A percentile compares a stretch with the other conserved stretches of the same genome.
phyloP scores from a whole-genome alignment of 2,329 filamentous ascomycete genomes.

The Nigrospora oryzae region DNA sequence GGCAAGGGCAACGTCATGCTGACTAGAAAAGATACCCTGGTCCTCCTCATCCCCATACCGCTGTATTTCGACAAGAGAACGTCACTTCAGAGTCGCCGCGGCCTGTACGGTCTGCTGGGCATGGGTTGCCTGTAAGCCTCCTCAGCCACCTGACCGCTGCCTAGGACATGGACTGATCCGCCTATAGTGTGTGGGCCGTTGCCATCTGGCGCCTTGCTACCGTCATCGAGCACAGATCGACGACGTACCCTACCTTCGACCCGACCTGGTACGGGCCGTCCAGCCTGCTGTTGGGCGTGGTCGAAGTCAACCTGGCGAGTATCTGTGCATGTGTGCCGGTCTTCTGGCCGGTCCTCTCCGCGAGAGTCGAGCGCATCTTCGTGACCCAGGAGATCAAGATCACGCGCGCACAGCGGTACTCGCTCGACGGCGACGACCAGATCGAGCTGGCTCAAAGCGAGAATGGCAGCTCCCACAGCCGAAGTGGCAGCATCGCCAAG shows the following conservation, averaged over 20 bases:
- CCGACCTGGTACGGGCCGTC: conserved; percentile 17
- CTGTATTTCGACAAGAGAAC: conserved; percentile 15
- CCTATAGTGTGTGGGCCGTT: conserved; percentile 7
- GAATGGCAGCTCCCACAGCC: not conserved
- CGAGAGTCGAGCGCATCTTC: conserved; percentile 20
- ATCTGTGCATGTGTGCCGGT: conserved; percentile 21
- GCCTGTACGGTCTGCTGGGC: conserved; percentile 7
- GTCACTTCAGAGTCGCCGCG: conserved; percentile 4
- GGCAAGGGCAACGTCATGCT: too few species aligned
- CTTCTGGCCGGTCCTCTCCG: conserved; percentile 20
- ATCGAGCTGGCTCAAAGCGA: conserved; percentile 3
- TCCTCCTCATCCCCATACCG: conserved; percentile 20
- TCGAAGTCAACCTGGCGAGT: conserved; percentile 11
- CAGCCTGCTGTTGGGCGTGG: conserved; percentile 9
- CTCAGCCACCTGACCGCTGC: not conserved
- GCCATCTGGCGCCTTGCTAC: conserved; percentile 18
- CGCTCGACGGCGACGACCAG: conserved; percentile 4
- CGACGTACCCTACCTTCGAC: conserved; percentile 20
- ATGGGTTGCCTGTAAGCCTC: conserved; percentile 9
- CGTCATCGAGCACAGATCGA: conserved; percentile 14
- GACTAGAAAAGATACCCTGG: conserved; percentile 13
- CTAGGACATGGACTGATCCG: not conserved
- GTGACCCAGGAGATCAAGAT: conserved; percentile 23
- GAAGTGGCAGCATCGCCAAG: conserved; percentile 2
- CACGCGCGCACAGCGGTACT: conserved; percentile 6